Evolutionary conservation across 2,329 filamentous ascomycete species (phyloP), one percentile per base, ranked within the genome.

Genomic region (Phialophora macrospora): DNA sequence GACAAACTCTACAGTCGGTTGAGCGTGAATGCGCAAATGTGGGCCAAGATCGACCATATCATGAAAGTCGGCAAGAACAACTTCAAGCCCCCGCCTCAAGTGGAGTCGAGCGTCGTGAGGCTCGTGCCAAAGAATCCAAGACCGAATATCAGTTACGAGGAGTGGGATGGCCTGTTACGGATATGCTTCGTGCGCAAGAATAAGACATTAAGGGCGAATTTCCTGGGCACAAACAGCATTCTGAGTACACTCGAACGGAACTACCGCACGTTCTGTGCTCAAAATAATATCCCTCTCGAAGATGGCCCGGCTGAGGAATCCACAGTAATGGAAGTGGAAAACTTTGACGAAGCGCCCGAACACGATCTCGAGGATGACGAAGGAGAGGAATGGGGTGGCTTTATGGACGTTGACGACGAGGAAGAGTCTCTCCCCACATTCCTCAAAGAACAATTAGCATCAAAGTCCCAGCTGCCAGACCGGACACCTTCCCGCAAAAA

Each of bases 61-160:
- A 92, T 96, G 89, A 97, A 97, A 80, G 94, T 98, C 54, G 93
- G 93, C 70, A 91, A 90, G 79, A 95, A 96, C 79, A 98, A 98
- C 81, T 99, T 98, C 85, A 92, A 92, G 68, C 95, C 95, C 0
- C 94, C 95, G 0, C 95, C 95, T 8, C 87, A 92, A 74, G 95
- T 99, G 64, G 95, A 99, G 79, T 92, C 88, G 7, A 93, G 90
- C 64, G 93, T 97, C 6, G 93, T 97, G 55, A 86, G 93, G 66
- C 90, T 97, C 71, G 91, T 94, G 75, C 93, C 93, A 24, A 96
- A 97, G 81, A 84, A 86, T 44, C 93, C 93, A 11, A 82, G 92
- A 44, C 94, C 94, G 60, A 89, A 92, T 72, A 93, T 98, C 70
- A 91, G 88, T 75, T 98, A 94, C 79, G 92, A 96, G 60, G 95